Evolutionary conservation across 1,284 basidiomycete genomes (phyloP), one percentile per base, ranked within the genome.

Genomic region (Heterobasidion occidentale): DNA sequence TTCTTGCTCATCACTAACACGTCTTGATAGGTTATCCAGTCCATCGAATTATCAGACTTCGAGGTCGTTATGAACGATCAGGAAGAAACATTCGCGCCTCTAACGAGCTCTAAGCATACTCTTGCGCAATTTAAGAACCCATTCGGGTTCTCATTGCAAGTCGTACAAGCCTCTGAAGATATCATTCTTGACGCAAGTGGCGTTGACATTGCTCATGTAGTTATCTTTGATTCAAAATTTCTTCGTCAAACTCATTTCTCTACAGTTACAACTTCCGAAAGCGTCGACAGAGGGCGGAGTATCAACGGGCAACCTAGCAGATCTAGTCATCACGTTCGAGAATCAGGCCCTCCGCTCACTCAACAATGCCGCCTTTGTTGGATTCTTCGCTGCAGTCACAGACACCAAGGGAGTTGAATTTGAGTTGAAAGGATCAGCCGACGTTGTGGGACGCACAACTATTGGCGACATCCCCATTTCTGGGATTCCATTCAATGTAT

Each of bases 81-180:
- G 51, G 74, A 75, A 51, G 72, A 87, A 63, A 73, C 79, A 0
- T 87, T 81, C 61, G 76, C 79, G 3, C 84, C 86, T 0, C 69
- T 76, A n/a, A 71, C 83, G 0, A 78, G 80, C 61, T 88, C 86
- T 27, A 74, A 81, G 56, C 71, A 75, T 56, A 86, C 86, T 1
- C 61, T 85, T 3, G 88, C 86, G 14, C 72, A 76, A 58, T 89
- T 87, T 66, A 81, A 80, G 68, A 92, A 90, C 69, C 89, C 89
- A 1, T 90, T 92, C 69, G 84, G 81, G 9, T 92, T 91, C 71
- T 80, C 81, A 19, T 67, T 92, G 55, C 84, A 87, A 65, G 84
- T 86, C 44, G 68, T 86, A 20, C 73, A 80, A 63, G 72, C 81
- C 1, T 73, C 75, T 3, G 75, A 88, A 62, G 74, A 77, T 34